Percentiles rank a stretch among this genome's conserved stretches.
Conservation (phyloP, 192 early-diverging fungal species). For the Coemansia guatemalensis region DNA sequence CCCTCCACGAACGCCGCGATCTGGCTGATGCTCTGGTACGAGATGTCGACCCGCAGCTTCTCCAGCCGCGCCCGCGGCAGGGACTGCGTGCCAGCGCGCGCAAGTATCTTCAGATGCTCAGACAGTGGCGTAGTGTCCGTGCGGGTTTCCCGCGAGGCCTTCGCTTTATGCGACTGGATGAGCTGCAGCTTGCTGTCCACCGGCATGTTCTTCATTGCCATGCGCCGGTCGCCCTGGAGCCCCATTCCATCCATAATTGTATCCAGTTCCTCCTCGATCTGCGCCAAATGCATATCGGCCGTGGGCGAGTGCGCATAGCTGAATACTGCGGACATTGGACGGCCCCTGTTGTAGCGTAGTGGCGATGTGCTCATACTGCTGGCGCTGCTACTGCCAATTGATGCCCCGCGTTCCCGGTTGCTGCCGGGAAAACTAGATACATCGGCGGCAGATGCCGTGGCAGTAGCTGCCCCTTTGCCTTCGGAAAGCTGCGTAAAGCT, state of each 20-base stretch:
- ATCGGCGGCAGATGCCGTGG: slow-evolving; percentile 2
- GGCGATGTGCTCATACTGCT: slow-evolving; percentile 3
- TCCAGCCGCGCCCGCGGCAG: slow-evolving; percentile 45
- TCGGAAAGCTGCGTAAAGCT: slow-evolving; percentile 40
- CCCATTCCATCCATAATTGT: slow-evolving; percentile 53
- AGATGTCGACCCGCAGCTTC: slow-evolving; percentile 44
- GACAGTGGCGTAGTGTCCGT: slow-evolving; percentile 28
- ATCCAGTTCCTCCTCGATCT: slow-evolving; percentile 50
- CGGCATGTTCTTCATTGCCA: slow-evolving; percentile 43
- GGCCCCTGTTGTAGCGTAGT: slow-evolving; percentile 4
- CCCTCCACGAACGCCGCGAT: slow-evolving; percentile 40
- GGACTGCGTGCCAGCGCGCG: slow-evolving; percentile 40
- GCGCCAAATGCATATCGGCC: slow-evolving; percentile 33
- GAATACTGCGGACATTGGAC: slow-evolving; percentile 27
- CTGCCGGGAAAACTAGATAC: slow-evolving; percentile 15
- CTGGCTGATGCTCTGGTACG: slow-evolving; percentile 48
- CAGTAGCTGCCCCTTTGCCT: background rate
- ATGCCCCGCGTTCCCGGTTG: slow-evolving; percentile 15
- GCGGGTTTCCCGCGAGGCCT: slow-evolving; percentile 1
- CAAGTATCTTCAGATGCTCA: slow-evolving; percentile 45
- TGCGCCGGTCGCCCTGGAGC: slow-evolving; percentile 35
- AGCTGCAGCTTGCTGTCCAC: slow-evolving; percentile 45
- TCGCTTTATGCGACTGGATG: slow-evolving; percentile 43
- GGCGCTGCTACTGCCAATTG: slow-evolving; percentile 16
- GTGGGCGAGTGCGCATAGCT: slow-evolving; percentile 14